A percentile compares a stretch with the other conserved stretches of the same genome.
These are phyloP conservation scores for Eucalyptus coolabah DNA, from an alignment of 345 rosid genomes.

Conservation along the genomic window DNA sequence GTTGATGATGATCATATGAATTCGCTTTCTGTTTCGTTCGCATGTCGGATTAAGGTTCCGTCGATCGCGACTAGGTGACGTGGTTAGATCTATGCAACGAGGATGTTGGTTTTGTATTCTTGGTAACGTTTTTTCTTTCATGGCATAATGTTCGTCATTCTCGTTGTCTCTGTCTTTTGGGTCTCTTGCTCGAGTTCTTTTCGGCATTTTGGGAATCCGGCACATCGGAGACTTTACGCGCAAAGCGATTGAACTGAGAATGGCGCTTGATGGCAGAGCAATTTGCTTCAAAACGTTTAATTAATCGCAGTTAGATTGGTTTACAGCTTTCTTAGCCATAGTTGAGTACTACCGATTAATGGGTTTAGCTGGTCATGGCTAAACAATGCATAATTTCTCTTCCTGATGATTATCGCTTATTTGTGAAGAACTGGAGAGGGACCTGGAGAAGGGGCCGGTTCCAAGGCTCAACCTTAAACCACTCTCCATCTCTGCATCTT, in stretches of 20 bases:
- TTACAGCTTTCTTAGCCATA: neutral
- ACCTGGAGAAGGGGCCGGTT: slow-evolving; percentile 17
- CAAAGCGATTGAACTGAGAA: neutral
- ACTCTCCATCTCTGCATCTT: neutral
- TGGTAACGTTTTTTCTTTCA: neutral
- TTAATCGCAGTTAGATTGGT: neutral
- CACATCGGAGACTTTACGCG: neutral
- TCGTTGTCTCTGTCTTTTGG: neutral
- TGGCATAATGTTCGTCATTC: neutral
- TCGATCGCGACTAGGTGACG: neutral
- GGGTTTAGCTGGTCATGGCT: neutral
- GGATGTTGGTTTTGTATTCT: neutral
- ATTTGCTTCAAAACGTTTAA: neutral
- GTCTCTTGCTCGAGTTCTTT: neutral
- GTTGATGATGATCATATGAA: neutral
- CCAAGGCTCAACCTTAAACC: neutral
- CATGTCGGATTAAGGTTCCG: neutral
- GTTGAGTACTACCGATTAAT: neutral
- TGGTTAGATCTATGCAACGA: neutral
- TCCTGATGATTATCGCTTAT: neutral
- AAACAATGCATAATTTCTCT: neutral
- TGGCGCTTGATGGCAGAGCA: neutral
- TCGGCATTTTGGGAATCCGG: neutral
- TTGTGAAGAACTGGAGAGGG: slow-evolving; percentile 15
- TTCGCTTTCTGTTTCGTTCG: neutral